Evolutionary conservation across 768 basidiomycete genomes (phyloP).

Genomic region (Pisolithus microcarpus): DNA sequence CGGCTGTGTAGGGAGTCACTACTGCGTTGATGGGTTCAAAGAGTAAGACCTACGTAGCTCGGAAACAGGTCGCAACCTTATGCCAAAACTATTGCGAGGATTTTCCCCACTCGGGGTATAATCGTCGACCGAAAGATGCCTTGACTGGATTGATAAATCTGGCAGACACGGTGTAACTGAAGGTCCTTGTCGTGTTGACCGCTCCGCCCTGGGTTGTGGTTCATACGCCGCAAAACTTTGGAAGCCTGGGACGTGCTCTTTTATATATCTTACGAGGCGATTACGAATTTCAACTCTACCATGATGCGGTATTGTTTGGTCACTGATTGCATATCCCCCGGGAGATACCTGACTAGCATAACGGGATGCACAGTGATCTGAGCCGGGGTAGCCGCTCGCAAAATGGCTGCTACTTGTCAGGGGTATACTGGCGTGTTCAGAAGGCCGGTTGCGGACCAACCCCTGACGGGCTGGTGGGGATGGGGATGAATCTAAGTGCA

Average conservation of each 20-base stretch:
- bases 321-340: not conserved
- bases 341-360: not conserved
- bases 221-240: too few species aligned
- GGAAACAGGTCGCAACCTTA: slow-evolving; percentile 61
- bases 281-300: not conserved
- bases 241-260: too few species aligned
- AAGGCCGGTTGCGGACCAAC: not conserved
- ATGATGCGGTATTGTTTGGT: not conserved
- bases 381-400: not conserved
- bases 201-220: too few species aligned
- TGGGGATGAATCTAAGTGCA: slow-evolving; percentile 29
- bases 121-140: not conserved
- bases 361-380: not conserved
- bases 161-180: not conserved
- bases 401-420: not conserved
- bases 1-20: slow-evolving; percentile 46
- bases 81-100: slow-evolving; percentile 37
- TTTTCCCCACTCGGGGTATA: slow-evolving; percentile 3
- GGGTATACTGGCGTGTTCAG: slow-evolving; percentile 2
- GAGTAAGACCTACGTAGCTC: slow-evolving; percentile 49
- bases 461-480: slow-evolving; percentile 27
- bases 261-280: too few species aligned
- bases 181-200: too few species aligned
- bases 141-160: not conserved
- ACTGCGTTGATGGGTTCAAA: slow-evolving; percentile 1